Evolutionary conservation across 768 basidiomycete genomes (phyloP).

Genomic region (Mycena vitilis): DNA sequence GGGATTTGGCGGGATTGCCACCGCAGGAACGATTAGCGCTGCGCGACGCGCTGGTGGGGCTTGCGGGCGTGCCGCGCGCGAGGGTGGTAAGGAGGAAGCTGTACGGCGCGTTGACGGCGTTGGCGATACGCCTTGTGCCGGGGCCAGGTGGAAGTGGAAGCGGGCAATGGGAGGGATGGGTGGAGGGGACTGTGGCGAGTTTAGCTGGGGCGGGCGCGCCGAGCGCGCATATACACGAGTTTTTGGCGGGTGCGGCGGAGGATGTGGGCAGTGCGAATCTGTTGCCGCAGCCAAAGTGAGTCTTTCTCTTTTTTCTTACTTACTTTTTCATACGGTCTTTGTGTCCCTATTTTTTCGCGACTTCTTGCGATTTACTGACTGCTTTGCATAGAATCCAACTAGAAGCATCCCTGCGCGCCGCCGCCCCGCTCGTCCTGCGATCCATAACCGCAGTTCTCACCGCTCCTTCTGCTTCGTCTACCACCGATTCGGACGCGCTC

Average conservation of each 20-base stretch:
- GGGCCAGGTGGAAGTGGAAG: constrained; percentile 42
- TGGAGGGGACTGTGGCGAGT: constrained; percentile 72
- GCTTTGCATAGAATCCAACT: constrained; percentile 49
- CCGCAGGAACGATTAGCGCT: constrained; percentile 10
- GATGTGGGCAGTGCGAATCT: constrained; percentile 84
- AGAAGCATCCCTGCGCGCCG: constrained; percentile 72
- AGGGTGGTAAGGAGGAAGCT: constrained; percentile 31
- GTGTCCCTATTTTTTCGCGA: background rate
- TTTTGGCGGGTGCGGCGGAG: constrained; percentile 86
- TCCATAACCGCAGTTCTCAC: constrained; percentile 69
- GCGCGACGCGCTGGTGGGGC: constrained; percentile 49
- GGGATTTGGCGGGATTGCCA: constrained; percentile 42
- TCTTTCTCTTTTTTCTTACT: background rate
- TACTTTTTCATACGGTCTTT: too few relatives aligned
- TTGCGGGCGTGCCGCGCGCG: constrained; percentile 69
- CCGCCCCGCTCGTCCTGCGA: constrained; percentile 76
- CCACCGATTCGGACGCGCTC: constrained; percentile 45
- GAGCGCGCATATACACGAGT: constrained; percentile 74
- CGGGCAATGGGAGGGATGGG: constrained; percentile 83
- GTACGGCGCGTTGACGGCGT: constrained; percentile 27
- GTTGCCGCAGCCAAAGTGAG: constrained; percentile 61
- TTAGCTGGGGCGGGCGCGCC: too few relatives aligned
- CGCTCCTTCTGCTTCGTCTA: constrained; percentile 36
- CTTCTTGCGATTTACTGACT: background rate
- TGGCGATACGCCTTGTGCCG: constrained; percentile 20